phyloP scores from a whole-genome alignment of 73 alveolate genomes.

The Paramecium octaurelia region DNA sequence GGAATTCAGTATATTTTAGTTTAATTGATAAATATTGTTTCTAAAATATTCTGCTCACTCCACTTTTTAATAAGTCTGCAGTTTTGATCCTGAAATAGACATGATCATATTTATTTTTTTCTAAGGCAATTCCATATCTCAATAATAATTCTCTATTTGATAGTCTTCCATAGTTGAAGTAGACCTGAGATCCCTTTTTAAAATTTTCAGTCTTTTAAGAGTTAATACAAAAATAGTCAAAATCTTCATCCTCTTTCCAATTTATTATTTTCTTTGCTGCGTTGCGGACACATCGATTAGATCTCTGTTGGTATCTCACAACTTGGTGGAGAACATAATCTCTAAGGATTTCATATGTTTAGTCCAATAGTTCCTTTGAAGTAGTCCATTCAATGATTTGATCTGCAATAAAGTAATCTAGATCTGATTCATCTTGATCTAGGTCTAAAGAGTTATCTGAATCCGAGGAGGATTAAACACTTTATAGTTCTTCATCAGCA shows the following conservation, averaged over 20 bases:
- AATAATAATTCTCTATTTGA: slow-evolving; percentile 64
- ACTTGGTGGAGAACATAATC: background rate
- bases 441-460: background rate
- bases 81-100: slow-evolving; percentile 59
- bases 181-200: slow-evolving; percentile 62
- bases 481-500: background rate
- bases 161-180: slow-evolving; percentile 68
- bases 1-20: slow-evolving; percentile 9
- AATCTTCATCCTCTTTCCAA: slow-evolving; percentile 7
- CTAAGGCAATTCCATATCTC: slow-evolving; percentile 69
- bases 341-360: background rate
- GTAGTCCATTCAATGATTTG: background rate
- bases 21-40: background rate
- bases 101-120: slow-evolving; percentile 68
- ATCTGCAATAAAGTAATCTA: background rate
- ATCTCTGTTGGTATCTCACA: background rate
- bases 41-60: background rate
- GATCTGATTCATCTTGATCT: background rate
- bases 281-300: background rate
- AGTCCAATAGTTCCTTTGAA: background rate
- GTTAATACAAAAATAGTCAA: slow-evolving; percentile 59
- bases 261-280: background rate
- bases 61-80: background rate
- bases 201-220: slow-evolving; percentile 60
- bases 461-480: background rate